Percentiles rank a stretch among this genome's conserved stretches.
Evolutionary conservation across 2,329 filamentous ascomycete genomes (phyloP).

Genomic region (Stagonosporopsis rhizophila): DNA sequence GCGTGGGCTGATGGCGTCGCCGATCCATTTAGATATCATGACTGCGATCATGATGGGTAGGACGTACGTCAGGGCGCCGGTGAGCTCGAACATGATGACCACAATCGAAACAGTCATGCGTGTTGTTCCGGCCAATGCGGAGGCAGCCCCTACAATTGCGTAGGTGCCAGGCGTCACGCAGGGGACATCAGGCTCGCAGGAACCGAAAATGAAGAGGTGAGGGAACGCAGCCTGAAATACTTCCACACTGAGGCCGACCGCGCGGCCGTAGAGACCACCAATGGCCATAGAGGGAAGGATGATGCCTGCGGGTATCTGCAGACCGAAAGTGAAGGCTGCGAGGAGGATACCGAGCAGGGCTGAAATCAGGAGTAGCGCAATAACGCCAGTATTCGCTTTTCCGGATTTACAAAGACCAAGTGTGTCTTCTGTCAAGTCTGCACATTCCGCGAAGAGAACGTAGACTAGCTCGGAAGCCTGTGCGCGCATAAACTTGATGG

Average conservation of each 20-base stretch:
- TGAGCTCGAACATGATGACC: conserved; percentile 99
- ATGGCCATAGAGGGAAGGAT: conserved; percentile 96
- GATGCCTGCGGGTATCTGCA: conserved; percentile 94
- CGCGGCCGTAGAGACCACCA: conserved; percentile 86
- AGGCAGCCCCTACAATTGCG: conserved; percentile 93
- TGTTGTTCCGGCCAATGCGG: conserved; percentile 91
- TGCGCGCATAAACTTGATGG: conserved; percentile 94
- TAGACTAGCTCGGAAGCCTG: conserved; percentile 92
- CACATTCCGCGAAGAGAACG: conserved; percentile 90
- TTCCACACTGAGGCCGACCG: conserved; percentile 86
- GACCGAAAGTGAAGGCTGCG: conserved; percentile 86
- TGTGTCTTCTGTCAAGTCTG: conserved; percentile 79
- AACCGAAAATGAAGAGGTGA: conserved; percentile 75
- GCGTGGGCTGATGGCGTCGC: conserved; percentile 88
- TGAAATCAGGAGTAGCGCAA: conserved; percentile 82
- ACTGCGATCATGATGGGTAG: conserved; percentile 99
- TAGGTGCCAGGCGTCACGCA: conserved; percentile 96
- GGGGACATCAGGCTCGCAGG: conserved; percentile 82
- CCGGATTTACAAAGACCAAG: conserved; percentile 91
- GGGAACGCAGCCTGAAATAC: conserved; percentile 84
- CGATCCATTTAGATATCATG: conserved; percentile 98
- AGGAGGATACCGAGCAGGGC: conserved; percentile 85
- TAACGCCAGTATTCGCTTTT: conserved; percentile 79
- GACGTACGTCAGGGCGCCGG: conserved; percentile 93
- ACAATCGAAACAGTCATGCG: conserved; percentile 98